Conservation (phyloP, 75 land plant species). For the Selaginella moellendorffii region DNA sequence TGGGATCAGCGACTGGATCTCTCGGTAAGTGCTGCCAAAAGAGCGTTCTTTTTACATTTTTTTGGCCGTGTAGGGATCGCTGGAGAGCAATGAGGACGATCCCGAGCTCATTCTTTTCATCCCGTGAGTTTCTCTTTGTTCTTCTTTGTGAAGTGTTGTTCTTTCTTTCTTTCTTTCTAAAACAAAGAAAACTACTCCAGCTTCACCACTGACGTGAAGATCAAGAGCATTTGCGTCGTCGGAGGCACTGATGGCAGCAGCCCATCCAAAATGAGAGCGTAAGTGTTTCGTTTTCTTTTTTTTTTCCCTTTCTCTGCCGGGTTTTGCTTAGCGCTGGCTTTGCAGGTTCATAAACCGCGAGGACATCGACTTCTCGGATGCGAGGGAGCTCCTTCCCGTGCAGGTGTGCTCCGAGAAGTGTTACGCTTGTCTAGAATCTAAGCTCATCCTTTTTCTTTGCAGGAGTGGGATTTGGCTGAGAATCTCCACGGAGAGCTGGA, state of each 20-base stretch:
- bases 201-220: slow-evolving; percentile 94
- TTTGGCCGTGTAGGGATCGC: background rate
- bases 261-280: slow-evolving; percentile 96
- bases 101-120: slow-evolving; percentile 86
- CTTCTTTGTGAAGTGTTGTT: background rate
- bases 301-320: background rate
- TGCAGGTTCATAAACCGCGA: slow-evolving; percentile 80
- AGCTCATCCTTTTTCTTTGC: background rate
- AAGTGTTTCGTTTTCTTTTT: slow-evolving; percentile 5
- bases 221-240: slow-evolving; percentile 83
- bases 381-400: slow-evolving; percentile 56
- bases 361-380: slow-evolving; percentile 91
- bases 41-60: background rate
- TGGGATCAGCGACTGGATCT: slow-evolving; percentile 75
- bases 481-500: slow-evolving; percentile 80
- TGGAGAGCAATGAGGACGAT: slow-evolving; percentile 97
- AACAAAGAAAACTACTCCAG: too few relatives aligned
- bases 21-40: slow-evolving; percentile 29
- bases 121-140: slow-evolving; percentile 46
- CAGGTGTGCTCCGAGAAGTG: too few relatives aligned
- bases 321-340: background rate
- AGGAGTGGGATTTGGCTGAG: slow-evolving; percentile 95
- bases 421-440: too few relatives aligned
- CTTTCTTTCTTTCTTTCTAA: background rate
- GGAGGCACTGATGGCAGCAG: slow-evolving; percentile 87